Evolutionary conservation across 164 flowering plant species (phyloP), one percentile per base, ranked within the genome.

Genomic region (Magnolia changhungtana): DNA sequence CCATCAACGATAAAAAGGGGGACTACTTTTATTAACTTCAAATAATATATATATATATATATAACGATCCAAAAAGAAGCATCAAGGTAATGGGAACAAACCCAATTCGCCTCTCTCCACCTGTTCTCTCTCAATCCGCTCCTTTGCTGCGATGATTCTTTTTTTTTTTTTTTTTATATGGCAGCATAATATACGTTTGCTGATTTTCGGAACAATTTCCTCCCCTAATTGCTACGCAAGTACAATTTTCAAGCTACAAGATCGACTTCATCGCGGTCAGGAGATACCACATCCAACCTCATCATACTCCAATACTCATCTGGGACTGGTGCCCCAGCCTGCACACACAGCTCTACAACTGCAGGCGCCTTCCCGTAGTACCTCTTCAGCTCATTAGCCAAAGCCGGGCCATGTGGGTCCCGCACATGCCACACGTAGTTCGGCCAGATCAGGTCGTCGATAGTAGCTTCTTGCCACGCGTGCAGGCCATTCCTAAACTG

Each of bases 311-410:
- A 64, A 74, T 87, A 90, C 45, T 86, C 83, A 66, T 84, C 85
- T 1, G 97, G 93, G 75, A 92, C 84, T n/a, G 88, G 88, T 45
- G 97, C 96, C 67, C 98, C 96, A 23, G 85, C 95, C 68, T 86
- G 95, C 74, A 89, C 90, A 76, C 93, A 95, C 11, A 92, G 78
- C 85, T 94, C 96, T 76, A 89, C 91, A 69, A 87, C 79, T 11
- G 94, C 92, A 4, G 94, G 98, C 49, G 93, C 94, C 83, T 91
- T 91, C 20, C 98, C 93, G 75, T 90, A 93, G 74, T 81, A 93
- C 80, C 96, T 88, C 89, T 88, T 90, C 80, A 90, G 74, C 75
- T 85, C 84, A 84, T 93, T 91, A 8, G 74, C 75, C 78, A 93
- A 80, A 58, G 87, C 77, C 50, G 89, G 82, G 19, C 81, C 81